These are phyloP conservation scores for Chenopodium formosanum DNA, from an alignment of 148 eudicot genomes.

Conservation along the genomic window DNA sequence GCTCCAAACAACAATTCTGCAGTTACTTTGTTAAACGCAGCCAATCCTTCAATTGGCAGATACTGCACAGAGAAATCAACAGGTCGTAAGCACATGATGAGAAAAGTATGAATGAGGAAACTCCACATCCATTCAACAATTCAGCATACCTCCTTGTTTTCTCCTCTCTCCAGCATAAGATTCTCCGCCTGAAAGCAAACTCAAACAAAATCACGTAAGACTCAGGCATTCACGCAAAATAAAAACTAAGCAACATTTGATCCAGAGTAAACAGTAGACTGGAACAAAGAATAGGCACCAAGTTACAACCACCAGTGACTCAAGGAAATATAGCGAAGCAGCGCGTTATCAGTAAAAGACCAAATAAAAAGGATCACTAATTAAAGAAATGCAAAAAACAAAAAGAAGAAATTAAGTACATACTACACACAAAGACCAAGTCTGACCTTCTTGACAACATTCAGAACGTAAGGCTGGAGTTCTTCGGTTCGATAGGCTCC, in stretches of 20 bases:
- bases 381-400: background rate
- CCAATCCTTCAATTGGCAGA: slow-evolving; percentile 97
- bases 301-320: background rate
- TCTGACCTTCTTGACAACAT: slow-evolving; percentile 87
- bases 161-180: slow-evolving; percentile 90
- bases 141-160: slow-evolving; percentile 87
- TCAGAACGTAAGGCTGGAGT: slow-evolving; percentile 90
- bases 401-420: background rate
- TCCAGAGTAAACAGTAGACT: background rate
- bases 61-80: slow-evolving; percentile 49
- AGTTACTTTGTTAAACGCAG: slow-evolving; percentile 89
- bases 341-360: background rate
- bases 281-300: background rate
- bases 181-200: slow-evolving; percentile 63
- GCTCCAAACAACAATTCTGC: slow-evolving; percentile 94
- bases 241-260: background rate
- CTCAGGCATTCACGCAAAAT: background rate
- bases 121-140: slow-evolving; percentile 8
- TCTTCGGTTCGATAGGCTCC: slow-evolving; percentile 99
- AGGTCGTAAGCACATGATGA: slow-evolving; percentile 19
- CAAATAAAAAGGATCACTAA: background rate
- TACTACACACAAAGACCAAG: background rate
- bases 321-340: background rate
- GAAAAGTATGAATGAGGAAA: slow-evolving; percentile 3
- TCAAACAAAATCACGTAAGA: background rate